phyloP scores from a whole-genome alignment of 2,329 filamentous ascomycete species.

The Diaporthe sp. region DNA sequence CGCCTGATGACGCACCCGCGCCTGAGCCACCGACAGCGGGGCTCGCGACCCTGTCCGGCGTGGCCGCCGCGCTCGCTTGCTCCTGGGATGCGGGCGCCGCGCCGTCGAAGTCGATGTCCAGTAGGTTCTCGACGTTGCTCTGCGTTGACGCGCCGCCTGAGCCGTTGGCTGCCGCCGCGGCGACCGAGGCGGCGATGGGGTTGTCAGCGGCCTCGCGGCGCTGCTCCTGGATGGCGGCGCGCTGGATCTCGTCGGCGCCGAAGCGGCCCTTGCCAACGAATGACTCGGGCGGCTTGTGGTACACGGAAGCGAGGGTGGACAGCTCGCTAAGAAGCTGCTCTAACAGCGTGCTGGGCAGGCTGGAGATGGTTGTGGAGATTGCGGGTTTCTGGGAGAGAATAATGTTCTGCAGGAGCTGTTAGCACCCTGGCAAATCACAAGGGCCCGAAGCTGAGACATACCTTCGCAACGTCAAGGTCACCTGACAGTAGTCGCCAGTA shows the following conservation, averaged over 20 bases:
- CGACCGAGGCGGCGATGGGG: slow-evolving; percentile 88
- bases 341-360: slow-evolving; percentile 83
- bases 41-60: slow-evolving; percentile 77
- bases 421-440: neutral
- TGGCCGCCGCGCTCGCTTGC: slow-evolving; percentile 63
- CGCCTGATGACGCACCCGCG: slow-evolving; percentile 55
- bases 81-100: slow-evolving; percentile 90
- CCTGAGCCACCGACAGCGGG: slow-evolving; percentile 57
- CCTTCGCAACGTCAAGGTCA: slow-evolving; percentile 90
- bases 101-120: slow-evolving; percentile 79
- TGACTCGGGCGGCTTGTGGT: slow-evolving; percentile 98
- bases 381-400: slow-evolving; percentile 94
- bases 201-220: slow-evolving; percentile 93
- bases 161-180: slow-evolving; percentile 73
- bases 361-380: slow-evolving; percentile 94
- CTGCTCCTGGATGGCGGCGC: slow-evolving; percentile 96
- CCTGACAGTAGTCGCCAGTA: slow-evolving; percentile 98
- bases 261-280: slow-evolving; percentile 96
- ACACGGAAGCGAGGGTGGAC: slow-evolving; percentile 95
- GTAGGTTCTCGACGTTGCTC: slow-evolving; percentile 90
- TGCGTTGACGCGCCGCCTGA: slow-evolving; percentile 64
- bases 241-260: slow-evolving; percentile 93
- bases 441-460: slow-evolving; percentile 52
- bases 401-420: slow-evolving; percentile 72
- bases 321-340: slow-evolving; percentile 93